Evolutionary conservation across 2,329 filamentous ascomycete species (phyloP), one percentile per base, ranked within the genome.

Genomic region (Colletotrichum gloeosporioides): DNA sequence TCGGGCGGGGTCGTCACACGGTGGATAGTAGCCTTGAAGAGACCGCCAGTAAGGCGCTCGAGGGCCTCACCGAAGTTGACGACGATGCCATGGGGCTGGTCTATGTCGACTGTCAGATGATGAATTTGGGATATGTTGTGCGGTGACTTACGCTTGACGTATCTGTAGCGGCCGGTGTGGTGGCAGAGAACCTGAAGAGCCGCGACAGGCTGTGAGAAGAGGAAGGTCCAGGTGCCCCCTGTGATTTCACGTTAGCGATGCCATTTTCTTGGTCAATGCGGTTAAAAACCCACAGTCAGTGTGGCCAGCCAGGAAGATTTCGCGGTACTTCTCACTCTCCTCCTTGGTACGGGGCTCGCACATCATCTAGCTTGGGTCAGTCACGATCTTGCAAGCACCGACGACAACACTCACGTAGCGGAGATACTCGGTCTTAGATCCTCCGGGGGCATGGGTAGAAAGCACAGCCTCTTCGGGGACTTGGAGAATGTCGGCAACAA

Each of bases 271-370:
- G 0, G 44, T 4, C 12, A 4, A 53, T 10, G 1, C 10, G 6
- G 0, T 8, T 15, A 10, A 25, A 0, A 8, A 53, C 69, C 57
- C 12, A 71, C 85, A 87, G 71, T 87, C 85, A 4, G 85, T 86
- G 79, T 87, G 85, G n/a, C 83, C 85, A 16, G 84, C 80, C 4
- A 85, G 83, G 80, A 83, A 86, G 18, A 85, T 82, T 71, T 85
- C 82, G 15, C 84, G 79, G 67, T 84, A 83, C 69, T 83, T 84
- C 36, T 81, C 80, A 62, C 85, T 84, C 15, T 84, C 84, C 36
- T 82, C 82, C 13, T 78, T 79, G 4, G 81, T 79, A 6, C 85
- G 80, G 4, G 84, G 84, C 44, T 82, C 80, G 69, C 85, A 87
- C 55, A 84, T 83, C 84, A 86, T 86, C 76, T 81, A 13, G 13